Base-by-base conservation (phyloP, 257 asterid species). In the Thymus mandschuricus region DNA sequence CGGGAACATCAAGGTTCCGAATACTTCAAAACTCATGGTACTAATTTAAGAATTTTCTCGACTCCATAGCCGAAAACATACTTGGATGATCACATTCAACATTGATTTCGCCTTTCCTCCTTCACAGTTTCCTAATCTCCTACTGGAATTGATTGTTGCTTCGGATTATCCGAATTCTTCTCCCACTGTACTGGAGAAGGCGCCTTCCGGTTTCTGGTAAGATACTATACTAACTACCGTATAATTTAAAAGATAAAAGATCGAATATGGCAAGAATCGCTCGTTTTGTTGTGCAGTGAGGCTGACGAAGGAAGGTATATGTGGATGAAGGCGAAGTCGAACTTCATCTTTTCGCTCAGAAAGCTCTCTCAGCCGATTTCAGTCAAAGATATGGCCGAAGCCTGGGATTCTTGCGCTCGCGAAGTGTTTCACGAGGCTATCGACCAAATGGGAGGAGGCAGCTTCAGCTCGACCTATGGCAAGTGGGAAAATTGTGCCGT, bases 321-420 rank as follows among this genome's bases (percentile, higher is more conserved):
- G 68, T 84, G 84, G 79, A 54, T 27, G 59, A 81, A 79, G 79
- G 89, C 84, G 6, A 84, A 63, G 73, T 34, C 84, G 11, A 69
- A 68, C 46, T 79, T 87, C 76, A 73, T 30, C 65, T 62, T 50
- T 44, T 74, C 62, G 4, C 78, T 87, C 4, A 80, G 86, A 40
- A 57, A 45, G 54, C 48, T 61, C 3, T 43, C 81, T 34, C 75
- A 76, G 60, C 88, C 85, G 34, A 61, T 81, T n/a, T 71, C 88
- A 1, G 70, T 87, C 10, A 75, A 45, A 75, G 79, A 83, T 35
- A 81, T 87, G 84, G 87, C 83, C 6, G 78, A 79, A 72, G 59
- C 80, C 1, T 87, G 93, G 93, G 80, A 78, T 52, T 8, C 13
- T 11, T 81, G 80, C 40, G 88, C 87, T 35, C 81, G 88, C 0